phyloP scores from a whole-genome alignment of 106 monocot species.

The Dioscorea dumetorum region DNA sequence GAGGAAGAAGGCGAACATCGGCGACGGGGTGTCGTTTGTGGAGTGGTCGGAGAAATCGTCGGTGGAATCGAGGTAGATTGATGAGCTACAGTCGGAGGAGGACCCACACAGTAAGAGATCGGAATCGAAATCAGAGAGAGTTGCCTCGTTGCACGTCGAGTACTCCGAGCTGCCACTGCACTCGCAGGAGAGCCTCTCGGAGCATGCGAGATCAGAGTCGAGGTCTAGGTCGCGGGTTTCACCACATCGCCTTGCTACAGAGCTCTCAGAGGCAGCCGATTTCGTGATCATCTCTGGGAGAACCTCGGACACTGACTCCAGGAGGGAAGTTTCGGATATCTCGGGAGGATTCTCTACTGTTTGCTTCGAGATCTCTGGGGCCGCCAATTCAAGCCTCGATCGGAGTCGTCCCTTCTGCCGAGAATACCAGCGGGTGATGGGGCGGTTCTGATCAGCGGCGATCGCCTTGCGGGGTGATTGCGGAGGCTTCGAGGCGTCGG shows the following conservation, averaged over 20 bases:
- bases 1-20: constrained; percentile 47
- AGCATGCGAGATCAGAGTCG: constrained; percentile 46
- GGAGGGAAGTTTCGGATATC: constrained; percentile 39
- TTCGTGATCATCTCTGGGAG: neutral
- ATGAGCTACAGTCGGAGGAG: constrained; percentile 19
- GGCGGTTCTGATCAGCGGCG: neutral
- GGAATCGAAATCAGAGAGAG: constrained; percentile 34
- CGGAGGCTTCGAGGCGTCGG: neutral
- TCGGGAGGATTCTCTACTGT: constrained; percentile 13
- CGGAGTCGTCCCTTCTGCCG: neutral
- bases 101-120: constrained; percentile 24
- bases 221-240: constrained; percentile 11
- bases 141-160: constrained; percentile 39
- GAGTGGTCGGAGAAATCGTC: constrained; percentile 53
- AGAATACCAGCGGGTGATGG: constrained; percentile 8
- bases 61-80: constrained; percentile 26
- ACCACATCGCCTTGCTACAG: constrained; percentile 3
- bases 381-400: constrained; percentile 3
- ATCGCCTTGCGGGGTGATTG: neutral
- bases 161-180: constrained; percentile 22
- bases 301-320: constrained; percentile 15
- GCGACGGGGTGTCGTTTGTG: constrained; percentile 24
- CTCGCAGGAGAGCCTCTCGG: constrained; percentile 36
- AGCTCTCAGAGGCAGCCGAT: neutral
- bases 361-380: constrained; percentile 7